Evolutionary conservation across 495 filamentous ascomycete genomes (phyloP), one percentile per base, ranked within the genome.

Genomic region (Talaromyces wortmannii): DNA sequence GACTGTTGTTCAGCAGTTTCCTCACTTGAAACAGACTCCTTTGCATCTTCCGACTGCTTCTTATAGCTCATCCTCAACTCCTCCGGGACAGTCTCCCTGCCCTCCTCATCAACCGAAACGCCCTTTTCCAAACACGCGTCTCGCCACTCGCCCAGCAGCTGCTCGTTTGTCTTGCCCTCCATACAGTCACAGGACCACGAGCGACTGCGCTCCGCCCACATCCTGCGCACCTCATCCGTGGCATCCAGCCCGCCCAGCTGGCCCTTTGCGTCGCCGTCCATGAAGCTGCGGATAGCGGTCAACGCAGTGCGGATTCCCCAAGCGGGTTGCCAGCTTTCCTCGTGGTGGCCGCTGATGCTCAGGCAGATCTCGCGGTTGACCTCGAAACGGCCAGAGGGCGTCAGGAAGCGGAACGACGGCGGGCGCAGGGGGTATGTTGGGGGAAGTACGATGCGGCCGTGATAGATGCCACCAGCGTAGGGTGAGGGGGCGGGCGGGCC

Each of bases 301-400:
- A 84, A 55, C 54, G 81, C 78, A 23, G 78, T 81, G 44, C 94
- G 79, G 6, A 98, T 83, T 0, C 94, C 92, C 94, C 94, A 98
- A 1, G 94, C 94, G 2, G 94, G 94, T 79, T 95, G 91, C 94
- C 94, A 98, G 23, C 87, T 92, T 71, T 98, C 94, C 69, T 96
- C 94, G 71, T 98, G 94, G 70, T 97, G 92, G 7, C 91, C 94
- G 33, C 81, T 86, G 66, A 98, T 98, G 53, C 80, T 86, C 6
- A 98, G 82, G 66, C 94, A 98, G 60, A 98, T 96, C 77, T 98
- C 94, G 55, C 94, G 85, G 70, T 98, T 98, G 42, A 89, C 83
- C 69, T 98, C 94, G 78, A 98, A 98, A 57, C 94, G 84, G 52
- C 92, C 94, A 47, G 83, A 86, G 11, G 94, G 90, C 0, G 94